Evolutionary conservation across 2,329 filamentous ascomycete species (phyloP).

Genomic region (Coleophoma crateriformis): DNA sequence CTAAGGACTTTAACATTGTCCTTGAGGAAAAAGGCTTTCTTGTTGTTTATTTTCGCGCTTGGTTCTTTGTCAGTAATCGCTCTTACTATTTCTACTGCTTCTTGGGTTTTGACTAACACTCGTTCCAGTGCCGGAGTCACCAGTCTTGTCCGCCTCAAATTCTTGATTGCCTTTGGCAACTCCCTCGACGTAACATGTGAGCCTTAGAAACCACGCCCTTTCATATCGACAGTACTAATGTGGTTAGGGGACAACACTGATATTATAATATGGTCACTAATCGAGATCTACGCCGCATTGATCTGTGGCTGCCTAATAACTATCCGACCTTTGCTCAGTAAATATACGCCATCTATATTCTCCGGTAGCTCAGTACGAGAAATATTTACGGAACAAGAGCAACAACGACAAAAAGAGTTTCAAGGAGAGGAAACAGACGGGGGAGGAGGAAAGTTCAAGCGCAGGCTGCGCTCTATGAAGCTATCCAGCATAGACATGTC

Average conservation of each 20-base stretch:
- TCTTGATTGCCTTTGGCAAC: constrained; percentile 6
- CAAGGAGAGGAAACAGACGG: no score
- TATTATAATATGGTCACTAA: constrained; percentile 17
- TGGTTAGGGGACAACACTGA: constrained; percentile 11
- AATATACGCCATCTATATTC: constrained; percentile 6
- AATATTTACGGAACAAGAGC: no score
- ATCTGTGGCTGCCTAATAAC: constrained; percentile 17
- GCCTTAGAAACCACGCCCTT: background rate
- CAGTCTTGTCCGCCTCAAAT: constrained; percentile 15
- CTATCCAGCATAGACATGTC: no score
- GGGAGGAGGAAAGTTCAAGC: no score
- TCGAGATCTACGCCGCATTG: constrained; percentile 18
- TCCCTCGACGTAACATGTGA: constrained; percentile 14
- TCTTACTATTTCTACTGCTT: background rate
- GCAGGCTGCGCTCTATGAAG: no score
- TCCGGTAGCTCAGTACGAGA: background rate
- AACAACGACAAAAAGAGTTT: no score
- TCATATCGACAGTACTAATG: background rate
- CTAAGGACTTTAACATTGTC: constrained; percentile 57
- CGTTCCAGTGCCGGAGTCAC: constrained; percentile 12
- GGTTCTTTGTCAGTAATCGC: constrained; percentile 52
- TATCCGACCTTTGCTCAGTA: constrained; percentile 12
- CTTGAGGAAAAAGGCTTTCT: constrained; percentile 58
- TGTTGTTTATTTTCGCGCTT: constrained; percentile 62
- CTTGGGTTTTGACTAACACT: background rate